Conservation (phyloP, 2,329 filamentous ascomycete genomes). For the Microsporum canis region DNA sequence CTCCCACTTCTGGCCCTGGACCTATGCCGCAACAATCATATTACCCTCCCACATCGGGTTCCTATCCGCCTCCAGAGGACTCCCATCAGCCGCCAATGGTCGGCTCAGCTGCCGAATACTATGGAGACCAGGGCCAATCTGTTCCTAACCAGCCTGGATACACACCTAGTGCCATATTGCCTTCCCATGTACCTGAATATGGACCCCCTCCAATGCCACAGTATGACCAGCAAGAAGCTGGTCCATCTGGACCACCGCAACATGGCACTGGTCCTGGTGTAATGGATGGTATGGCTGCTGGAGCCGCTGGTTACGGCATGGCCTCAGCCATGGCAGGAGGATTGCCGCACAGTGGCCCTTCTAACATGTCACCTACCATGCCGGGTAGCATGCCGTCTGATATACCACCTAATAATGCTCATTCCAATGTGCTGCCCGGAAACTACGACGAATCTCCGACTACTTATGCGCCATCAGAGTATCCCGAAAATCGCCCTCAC, state of each 20-base stretch:
- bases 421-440: neutral
- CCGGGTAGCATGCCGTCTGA: neutral
- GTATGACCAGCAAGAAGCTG: slow-evolving; percentile 32
- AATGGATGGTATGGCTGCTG: slow-evolving; percentile 25
- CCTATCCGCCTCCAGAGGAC: neutral
- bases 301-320: slow-evolving; percentile 33
- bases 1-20: neutral
- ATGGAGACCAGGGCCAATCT: slow-evolving; percentile 51
- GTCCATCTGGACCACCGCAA: slow-evolving; percentile 9
- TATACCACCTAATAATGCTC: neutral
- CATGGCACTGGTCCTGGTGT: slow-evolving; percentile 46
- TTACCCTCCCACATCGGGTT: neutral
- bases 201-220: slow-evolving; percentile 48
- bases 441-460: slow-evolving; percentile 13
- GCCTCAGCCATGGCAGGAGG: slow-evolving; percentile 19
- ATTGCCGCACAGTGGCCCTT: neutral
- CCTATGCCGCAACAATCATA: neutral
- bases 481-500: neutral
- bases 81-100: slow-evolving; percentile 19
- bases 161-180: slow-evolving; percentile 35
- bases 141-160: slow-evolving; percentile 50
- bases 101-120: slow-evolving; percentile 51
- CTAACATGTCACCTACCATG: neutral
- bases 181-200: slow-evolving; percentile 43
- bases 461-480: neutral